Base-by-base conservation (phyloP, 2,329 filamentous ascomycete species). In the Tricladium varicosporioides region DNA sequence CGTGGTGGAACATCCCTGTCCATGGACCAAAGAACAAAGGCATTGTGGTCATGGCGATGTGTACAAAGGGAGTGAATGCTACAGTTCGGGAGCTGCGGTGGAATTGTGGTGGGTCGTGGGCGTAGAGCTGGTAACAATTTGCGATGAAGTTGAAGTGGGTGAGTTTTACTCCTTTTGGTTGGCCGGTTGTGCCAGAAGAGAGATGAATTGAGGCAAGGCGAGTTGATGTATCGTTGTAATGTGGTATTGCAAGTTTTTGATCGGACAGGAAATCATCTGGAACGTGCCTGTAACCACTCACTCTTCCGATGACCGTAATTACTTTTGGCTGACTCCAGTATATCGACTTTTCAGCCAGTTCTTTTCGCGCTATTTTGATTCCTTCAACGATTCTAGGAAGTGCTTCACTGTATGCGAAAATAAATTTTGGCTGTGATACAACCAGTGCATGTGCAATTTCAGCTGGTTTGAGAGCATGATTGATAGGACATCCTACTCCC, bases 81-180 rank as follows among this genome's bases (percentile, higher is more conserved):
- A 77, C 73, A 0, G 70, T 73, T 10, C 71, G 65, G 1, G 65
- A 70, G 4, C 58, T 67, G 0, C 71, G 63, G 51, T 71, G 63
- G 60, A 75, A 75, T 43, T 73, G 71, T 7, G 62, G 60, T 5
- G 62, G 62, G 54, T 76, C 74, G 33, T 74, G 71, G 0, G 68
- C 61, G 9, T 73, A 61, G n/a, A 76, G 73, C 43, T 76, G 74
- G 18, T 54, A 60, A 16, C 60, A 65, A 15, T 19, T 46, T 56
- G 46, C 44, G 43, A 61, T 48, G 36, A 58, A 58, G 36, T 60
- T 60, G 27, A 32, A 31, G 47, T 60, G 59, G 9, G 59, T 58
- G 22, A 60, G 79, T 81, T 89, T 87, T 16, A 93, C 91, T n/a
- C 91, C 91, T 71, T 94, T 95, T 11, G 91, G 89, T 5, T 90